Conservation (phyloP, 441 rosid species). For the Euphorbia celastroides region DNA sequence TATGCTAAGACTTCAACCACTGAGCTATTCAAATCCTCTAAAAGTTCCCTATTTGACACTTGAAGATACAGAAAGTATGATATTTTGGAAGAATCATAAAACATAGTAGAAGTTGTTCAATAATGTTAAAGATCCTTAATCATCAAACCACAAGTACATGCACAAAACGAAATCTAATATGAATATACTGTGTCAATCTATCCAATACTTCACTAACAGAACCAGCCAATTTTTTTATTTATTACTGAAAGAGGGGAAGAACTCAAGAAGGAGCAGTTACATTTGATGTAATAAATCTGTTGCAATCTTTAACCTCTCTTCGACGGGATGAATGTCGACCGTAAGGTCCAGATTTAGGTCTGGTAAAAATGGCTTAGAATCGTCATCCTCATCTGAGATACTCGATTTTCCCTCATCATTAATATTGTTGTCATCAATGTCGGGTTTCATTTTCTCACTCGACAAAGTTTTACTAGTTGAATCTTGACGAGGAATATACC, state of each 20-base stretch:
- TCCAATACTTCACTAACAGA: too few species aligned
- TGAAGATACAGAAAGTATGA: too few species aligned
- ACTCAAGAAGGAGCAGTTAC: constrained; percentile 16
- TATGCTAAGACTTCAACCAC: too few species aligned
- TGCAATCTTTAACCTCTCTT: constrained; percentile 15
- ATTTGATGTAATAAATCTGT: constrained; percentile 2
- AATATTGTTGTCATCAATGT: constrained; percentile 1
- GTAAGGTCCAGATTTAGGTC: constrained; percentile 53
- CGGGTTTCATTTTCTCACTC: neutral
- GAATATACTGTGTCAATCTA: too few species aligned
- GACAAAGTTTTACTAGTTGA: constrained; percentile 27
- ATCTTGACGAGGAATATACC: constrained; percentile 19
- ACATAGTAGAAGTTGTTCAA: too few species aligned
- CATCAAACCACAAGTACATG: too few species aligned
- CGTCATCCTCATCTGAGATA: constrained; percentile 26
- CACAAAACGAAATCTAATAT: too few species aligned
- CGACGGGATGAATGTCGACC: constrained; percentile 19
- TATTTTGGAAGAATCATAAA: too few species aligned
- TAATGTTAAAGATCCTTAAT: too few species aligned
- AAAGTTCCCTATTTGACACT: too few species aligned
- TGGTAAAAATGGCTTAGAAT: constrained; percentile 29
- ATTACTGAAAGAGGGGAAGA: constrained; percentile 38
- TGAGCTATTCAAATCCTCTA: too few species aligned
- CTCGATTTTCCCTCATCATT: constrained; percentile 21
- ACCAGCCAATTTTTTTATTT: neutral